These are phyloP conservation scores for Daldinia concentrica DNA, from an alignment of 495 filamentous ascomycete genomes.

Conservation along the genomic window DNA sequence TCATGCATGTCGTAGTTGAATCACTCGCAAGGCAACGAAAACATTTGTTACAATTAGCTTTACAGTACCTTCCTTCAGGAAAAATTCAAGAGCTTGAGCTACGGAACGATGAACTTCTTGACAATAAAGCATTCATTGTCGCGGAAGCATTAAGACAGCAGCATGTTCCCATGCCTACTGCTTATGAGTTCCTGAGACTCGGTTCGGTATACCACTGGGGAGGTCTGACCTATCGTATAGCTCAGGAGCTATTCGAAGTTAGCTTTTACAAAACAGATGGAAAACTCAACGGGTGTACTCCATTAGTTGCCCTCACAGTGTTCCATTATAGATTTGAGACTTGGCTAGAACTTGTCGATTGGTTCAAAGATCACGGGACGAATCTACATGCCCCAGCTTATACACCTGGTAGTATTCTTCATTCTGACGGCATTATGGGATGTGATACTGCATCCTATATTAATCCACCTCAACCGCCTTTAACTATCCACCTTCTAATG, in stretches of 20 bases:
- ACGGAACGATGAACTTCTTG: conserved; percentile 3
- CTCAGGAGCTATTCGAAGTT: conserved; percentile 18
- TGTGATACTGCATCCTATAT: not conserved
- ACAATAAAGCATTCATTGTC: conserved; percentile 22
- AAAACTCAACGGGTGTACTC: not conserved
- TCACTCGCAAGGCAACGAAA: conserved; percentile 4
- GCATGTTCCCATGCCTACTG: not conserved
- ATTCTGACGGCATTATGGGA: not conserved
- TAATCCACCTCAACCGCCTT: not conserved
- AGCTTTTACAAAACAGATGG: conserved; percentile 6
- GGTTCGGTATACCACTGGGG: conserved; percentile 11
- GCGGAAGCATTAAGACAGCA: not conserved
- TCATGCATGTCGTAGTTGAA: not conserved
- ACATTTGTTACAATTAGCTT: conserved; percentile 7
- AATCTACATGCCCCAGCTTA: conserved; percentile 8
- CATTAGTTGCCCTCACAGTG: not conserved
- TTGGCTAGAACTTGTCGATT: not conserved
- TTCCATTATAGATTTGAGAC: not conserved
- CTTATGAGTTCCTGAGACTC: not conserved
- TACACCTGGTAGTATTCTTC: not conserved
- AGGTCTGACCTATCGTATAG: not conserved
- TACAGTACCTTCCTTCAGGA: conserved; percentile 6
- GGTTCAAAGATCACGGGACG: conserved; percentile 24
- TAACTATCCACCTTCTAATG: not conserved
- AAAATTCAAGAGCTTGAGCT: not conserved